Conservation (phyloP, 805 yeast species). For the Schizosaccharomyces cryophilus region DNA sequence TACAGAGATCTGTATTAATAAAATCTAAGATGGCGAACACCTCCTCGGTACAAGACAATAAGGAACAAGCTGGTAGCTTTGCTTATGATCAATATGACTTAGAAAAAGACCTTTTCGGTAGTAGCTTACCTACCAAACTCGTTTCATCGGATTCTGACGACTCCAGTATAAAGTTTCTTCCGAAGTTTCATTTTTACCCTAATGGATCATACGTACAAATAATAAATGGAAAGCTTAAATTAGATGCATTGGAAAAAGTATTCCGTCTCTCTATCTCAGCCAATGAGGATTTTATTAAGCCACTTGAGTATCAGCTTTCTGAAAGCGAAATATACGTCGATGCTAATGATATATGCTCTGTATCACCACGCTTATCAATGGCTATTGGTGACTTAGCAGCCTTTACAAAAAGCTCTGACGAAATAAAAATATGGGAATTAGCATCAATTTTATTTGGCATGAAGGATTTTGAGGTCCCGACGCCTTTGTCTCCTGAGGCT, state of each 20-base stretch:
- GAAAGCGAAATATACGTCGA: background rate
- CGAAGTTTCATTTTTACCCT: background rate
- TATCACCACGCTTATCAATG: background rate
- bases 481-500: constrained; percentile 2
- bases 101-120: background rate
- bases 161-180: too few species aligned
- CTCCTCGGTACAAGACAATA: background rate
- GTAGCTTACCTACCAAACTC: background rate
- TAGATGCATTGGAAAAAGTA: too few species aligned
- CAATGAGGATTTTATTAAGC: background rate
- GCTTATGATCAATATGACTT: background rate
- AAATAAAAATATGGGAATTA: constrained; percentile 22
- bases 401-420: background rate
- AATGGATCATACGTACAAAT: background rate
- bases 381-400: constrained; percentile 15
- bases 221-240: background rate
- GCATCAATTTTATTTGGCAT: constrained; percentile 40
- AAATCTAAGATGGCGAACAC: background rate
- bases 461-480: constrained; percentile 4
- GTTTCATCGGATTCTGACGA: background rate
- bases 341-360: background rate
- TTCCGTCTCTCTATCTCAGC: background rate
- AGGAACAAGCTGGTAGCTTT: background rate
- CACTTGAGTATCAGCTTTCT: background rate
- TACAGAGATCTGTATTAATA: background rate